These are phyloP conservation scores for Tetrapyrgos nigripes DNA, from an alignment of 1,284 basidiomycete genomes.

Conservation along the genomic window DNA sequence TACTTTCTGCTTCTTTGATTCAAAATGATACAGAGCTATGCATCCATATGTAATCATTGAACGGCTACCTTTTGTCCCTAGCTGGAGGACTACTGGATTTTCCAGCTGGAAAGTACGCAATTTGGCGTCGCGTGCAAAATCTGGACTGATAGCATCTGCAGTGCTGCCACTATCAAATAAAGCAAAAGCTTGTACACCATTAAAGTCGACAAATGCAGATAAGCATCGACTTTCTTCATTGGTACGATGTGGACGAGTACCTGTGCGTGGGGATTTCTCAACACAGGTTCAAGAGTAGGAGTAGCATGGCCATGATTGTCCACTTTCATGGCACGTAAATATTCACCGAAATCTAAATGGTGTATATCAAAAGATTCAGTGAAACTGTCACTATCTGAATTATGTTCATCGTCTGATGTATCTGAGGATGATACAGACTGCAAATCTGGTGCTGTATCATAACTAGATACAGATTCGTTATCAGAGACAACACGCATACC, in stretches of 20 bases:
- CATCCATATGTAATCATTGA: constrained; percentile 29
- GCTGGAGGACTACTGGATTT: constrained; percentile 27
- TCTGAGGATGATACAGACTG: background rate
- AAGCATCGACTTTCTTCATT: constrained; percentile 10
- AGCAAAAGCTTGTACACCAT: constrained; percentile 20
- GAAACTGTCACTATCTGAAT: background rate
- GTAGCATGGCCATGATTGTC: background rate
- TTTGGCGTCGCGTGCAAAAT: constrained; percentile 20
- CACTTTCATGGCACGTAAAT: constrained; percentile 2
- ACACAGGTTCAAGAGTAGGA: background rate
- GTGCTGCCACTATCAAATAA: constrained; percentile 32
- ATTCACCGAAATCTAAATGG: constrained; percentile 7
- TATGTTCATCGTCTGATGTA: background rate
- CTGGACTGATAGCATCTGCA: constrained; percentile 25
- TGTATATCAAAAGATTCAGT: constrained; percentile 1
- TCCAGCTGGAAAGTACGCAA: constrained; percentile 20
- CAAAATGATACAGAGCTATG: background rate
- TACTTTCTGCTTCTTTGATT: background rate
- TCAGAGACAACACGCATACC: background rate
- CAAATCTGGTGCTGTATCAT: too few relatives aligned
- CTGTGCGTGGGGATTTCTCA: background rate
- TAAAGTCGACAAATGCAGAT: constrained; percentile 17
- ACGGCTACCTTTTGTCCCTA: constrained; percentile 29
- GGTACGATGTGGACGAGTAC: constrained; percentile 2
- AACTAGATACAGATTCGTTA: background rate